Evolutionary conservation across 441 rosid genomes (phyloP).

Genomic region (Populus hybrid): DNA sequence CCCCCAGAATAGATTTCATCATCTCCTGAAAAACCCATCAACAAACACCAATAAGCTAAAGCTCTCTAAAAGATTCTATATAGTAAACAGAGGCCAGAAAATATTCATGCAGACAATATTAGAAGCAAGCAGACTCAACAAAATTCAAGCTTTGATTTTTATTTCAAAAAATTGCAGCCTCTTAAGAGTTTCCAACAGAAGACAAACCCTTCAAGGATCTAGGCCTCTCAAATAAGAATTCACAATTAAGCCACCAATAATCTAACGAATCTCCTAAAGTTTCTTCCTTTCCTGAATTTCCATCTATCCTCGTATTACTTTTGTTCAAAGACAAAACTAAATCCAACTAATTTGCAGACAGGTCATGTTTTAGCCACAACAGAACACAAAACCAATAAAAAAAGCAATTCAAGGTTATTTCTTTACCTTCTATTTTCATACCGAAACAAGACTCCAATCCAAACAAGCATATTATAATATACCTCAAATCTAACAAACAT

Average conservation of each 20-base stretch:
- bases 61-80: background rate
- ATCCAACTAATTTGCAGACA: background rate
- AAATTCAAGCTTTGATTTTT: background rate
- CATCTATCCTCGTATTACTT: background rate
- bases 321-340: background rate
- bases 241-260: background rate
- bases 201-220: background rate
- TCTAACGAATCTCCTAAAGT: background rate
- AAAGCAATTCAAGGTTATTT: background rate
- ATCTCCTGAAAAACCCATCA: slow-evolving; percentile 46
- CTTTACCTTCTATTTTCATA: background rate
- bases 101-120: background rate
- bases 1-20: slow-evolving; percentile 56
- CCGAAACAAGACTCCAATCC: background rate
- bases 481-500: background rate
- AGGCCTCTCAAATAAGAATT: background rate
- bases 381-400: background rate
- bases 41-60: slow-evolving; percentile 25
- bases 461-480: background rate
- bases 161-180: background rate
- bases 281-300: background rate
- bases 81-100: background rate
- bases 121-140: background rate
- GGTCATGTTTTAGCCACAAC: background rate
- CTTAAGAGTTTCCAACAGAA: background rate